phyloP scores from a whole-genome alignment of 495 filamentous ascomycete species.

The Penicillium nucicola region DNA sequence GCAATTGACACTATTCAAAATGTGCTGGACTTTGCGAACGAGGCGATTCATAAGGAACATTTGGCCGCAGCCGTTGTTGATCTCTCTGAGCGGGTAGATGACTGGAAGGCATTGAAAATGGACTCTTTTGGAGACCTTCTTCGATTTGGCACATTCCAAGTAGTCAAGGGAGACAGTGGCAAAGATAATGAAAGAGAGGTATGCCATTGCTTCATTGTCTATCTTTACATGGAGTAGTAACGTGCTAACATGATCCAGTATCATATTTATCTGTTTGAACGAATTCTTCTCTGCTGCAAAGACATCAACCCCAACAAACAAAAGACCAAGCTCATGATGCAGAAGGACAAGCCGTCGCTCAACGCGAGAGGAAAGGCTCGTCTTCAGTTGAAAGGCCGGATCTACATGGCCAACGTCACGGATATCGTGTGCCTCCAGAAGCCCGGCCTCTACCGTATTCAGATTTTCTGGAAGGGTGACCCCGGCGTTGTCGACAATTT shows the following conservation, averaged over 20 bases:
- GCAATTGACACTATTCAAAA: conserved; percentile 75
- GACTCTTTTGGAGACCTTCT: conserved; percentile 87
- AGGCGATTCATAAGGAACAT: conserved; percentile 84
- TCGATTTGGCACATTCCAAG: conserved; percentile 88
- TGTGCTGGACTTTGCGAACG: conserved; percentile 78
- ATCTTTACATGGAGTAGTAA: background rate
- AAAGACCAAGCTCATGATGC: conserved; percentile 64
- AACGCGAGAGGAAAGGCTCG: conserved; percentile 74
- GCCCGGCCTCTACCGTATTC: conserved; percentile 86
- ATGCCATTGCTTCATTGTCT: conserved; percentile 26
- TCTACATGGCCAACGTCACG: conserved; percentile 99
- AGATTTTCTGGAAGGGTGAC: conserved; percentile 99
- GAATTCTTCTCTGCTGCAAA: conserved; percentile 96
- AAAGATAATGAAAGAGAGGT: conserved; percentile 85
- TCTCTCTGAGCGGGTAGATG: conserved; percentile 79
- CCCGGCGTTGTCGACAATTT: conserved; percentile 96
- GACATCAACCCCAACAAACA: conserved; percentile 85
- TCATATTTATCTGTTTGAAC: conserved; percentile 95
- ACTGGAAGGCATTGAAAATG: conserved; percentile 92
- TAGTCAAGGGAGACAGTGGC: conserved; percentile 77
- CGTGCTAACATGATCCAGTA: conserved; percentile 60
- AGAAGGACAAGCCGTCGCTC: conserved; percentile 64
- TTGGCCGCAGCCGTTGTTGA: conserved; percentile 76
- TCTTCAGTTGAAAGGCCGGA: conserved; percentile 90
- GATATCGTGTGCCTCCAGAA: conserved; percentile 81